Evolutionary conservation across 2,329 filamentous ascomycete genomes (phyloP), one percentile per base, ranked within the genome.

Genomic region (Arthrobotrys entomopaga): DNA sequence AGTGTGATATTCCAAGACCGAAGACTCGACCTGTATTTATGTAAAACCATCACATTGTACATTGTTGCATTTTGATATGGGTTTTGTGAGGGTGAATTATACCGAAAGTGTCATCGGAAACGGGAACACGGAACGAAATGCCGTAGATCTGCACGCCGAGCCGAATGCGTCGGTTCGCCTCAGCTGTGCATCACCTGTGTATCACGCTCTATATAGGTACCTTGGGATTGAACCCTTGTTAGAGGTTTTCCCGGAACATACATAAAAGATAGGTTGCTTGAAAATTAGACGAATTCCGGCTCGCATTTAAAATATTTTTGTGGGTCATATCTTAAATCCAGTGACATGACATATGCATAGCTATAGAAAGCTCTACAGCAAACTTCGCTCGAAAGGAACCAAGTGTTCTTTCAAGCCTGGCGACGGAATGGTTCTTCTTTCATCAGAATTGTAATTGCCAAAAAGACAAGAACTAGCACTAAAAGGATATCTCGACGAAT

Each of bases 61-160:
- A 57, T 42, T 16, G 22, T 16, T 20, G 40, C 2, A 54, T 40
- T 19, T n/a, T 46, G 42, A 5, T 34, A 34, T 7, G 29, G 29
- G 29, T 19, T n/a, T 46, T 7, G 13, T 34, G 10, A 34, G 29
- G 29, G 29, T 34, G 5, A 34, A 10, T 34, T 34, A 34, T 10
- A 34, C 40, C 53, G 15, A 49, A 4, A 60, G 13, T 26, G 13
- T 15, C 42, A 42, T 66, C 63, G 61, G 61, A 66, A 66, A 73
- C 69, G 69, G 29, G 69, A 73, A 66, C 38, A 52, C 69, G 69
- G 69, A 50, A 66, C 69, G 69, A 66, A 61, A 3, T 60, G 40
- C 69, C 69, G 69, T 63, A 16, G 29, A 34, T 34, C 29, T 34
- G 29, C 29, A 34, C 29, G 29, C 6, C 10, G 29, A 7, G 29